phyloP scores from a whole-genome alignment of 495 filamentous ascomycete genomes.

The Parmelia sp. region DNA sequence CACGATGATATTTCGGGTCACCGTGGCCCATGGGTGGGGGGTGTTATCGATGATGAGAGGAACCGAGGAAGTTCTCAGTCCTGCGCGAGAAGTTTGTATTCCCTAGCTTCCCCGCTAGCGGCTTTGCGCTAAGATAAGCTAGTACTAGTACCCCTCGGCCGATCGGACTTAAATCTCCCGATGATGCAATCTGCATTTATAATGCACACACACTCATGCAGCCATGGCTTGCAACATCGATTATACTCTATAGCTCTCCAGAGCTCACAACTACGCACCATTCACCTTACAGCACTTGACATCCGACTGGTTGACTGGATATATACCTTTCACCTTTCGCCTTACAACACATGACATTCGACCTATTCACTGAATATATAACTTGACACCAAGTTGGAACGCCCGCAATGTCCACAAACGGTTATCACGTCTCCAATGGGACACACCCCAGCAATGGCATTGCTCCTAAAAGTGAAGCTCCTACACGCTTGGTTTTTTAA shows the following conservation, averaged over 20 bases:
- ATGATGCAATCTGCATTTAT: not conserved
- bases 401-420: constrained; percentile 12
- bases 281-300: not conserved
- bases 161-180: not conserved
- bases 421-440: not conserved
- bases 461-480: constrained; percentile 13
- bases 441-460: constrained; percentile 9
- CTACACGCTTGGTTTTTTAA: too few relatives aligned
- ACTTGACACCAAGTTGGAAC: too few relatives aligned
- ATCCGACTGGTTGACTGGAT: not conserved
- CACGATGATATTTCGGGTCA: constrained; percentile 10
- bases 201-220: too few relatives aligned
- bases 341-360: not conserved
- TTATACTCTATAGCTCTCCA: too few relatives aligned
- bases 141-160: too few relatives aligned
- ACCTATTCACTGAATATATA: not conserved
- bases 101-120: constrained; percentile 11
- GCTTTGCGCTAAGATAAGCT: too few relatives aligned
- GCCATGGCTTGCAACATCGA: too few relatives aligned
- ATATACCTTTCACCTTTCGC: not conserved
- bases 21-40: too few relatives aligned
- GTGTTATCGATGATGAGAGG: constrained; percentile 23
- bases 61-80: constrained; percentile 25
- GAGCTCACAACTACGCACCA: not conserved
- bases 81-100: constrained; percentile 22